Conservation (phyloP, 352 stramenopile species). For the Phytophthora pistaciae region DNA sequence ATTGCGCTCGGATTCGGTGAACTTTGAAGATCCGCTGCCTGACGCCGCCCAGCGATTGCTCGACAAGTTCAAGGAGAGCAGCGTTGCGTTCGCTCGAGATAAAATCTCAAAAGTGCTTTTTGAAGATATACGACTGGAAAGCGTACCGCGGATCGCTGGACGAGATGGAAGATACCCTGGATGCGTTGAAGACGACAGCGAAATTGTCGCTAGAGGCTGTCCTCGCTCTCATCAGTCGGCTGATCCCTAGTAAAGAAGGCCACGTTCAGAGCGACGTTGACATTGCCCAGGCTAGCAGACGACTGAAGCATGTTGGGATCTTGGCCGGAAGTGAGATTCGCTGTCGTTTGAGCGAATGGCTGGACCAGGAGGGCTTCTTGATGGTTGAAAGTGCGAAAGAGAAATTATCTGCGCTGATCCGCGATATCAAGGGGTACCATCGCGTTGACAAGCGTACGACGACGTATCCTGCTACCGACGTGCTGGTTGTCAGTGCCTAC, state of each 20-base stretch:
- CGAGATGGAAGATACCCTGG: neutral
- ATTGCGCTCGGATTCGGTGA: slow-evolving; percentile 8
- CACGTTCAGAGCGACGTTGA: neutral
- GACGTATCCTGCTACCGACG: neutral
- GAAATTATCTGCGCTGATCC: neutral
- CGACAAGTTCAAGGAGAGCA: neutral
- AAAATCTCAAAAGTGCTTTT: neutral
- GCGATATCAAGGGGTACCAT: neutral
- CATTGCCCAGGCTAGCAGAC: neutral
- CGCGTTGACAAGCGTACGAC: neutral
- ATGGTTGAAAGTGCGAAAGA: neutral
- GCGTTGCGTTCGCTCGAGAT: neutral
- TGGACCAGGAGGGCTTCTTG: neutral
- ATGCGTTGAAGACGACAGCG: neutral
- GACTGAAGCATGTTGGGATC: neutral
- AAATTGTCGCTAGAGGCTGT: neutral
- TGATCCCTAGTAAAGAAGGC: neutral
- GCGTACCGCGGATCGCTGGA: neutral
- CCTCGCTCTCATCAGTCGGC: neutral
- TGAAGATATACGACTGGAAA: neutral
- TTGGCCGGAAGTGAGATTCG: neutral
- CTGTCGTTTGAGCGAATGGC: neutral
- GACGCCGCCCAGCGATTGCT: slow-evolving; percentile 15
- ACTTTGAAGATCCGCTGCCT: slow-evolving; percentile 7
- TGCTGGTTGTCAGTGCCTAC: neutral